Conservation (phyloP, 345 rosid genomes). For the Pistacia atlantica region DNA sequence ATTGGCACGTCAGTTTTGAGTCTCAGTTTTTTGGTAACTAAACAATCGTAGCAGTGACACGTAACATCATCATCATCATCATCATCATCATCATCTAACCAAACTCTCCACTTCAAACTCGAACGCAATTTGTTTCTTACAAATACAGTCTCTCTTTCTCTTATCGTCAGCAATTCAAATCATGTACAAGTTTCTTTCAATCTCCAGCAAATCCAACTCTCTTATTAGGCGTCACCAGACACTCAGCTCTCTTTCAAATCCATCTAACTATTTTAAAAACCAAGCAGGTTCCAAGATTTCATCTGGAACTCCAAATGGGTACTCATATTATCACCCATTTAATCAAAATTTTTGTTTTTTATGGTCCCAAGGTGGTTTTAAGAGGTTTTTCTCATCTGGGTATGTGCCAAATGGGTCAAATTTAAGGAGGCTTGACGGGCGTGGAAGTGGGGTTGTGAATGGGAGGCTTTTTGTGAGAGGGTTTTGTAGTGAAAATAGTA, state of each 20-base stretch:
- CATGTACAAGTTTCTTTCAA: slow-evolving; percentile 49
- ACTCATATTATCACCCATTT: slow-evolving; percentile 13
- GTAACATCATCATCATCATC: background rate
- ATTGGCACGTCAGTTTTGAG: background rate
- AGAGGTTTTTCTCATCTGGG: slow-evolving; percentile 36
- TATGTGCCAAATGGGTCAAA: slow-evolving; percentile 16
- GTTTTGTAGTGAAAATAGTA: slow-evolving; percentile 45
- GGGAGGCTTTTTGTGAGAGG: slow-evolving; percentile 27
- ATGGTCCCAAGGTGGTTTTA: slow-evolving; percentile 18
- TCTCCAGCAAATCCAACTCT: slow-evolving; percentile 26
- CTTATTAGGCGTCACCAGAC: slow-evolving; percentile 16
- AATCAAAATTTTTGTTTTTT: slow-evolving; percentile 27
- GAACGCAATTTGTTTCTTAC: background rate
- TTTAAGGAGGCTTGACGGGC: slow-evolving; percentile 16
- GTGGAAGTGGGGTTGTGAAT: slow-evolving; percentile 3
- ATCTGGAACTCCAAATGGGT: slow-evolving; percentile 24
- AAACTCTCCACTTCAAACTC: background rate
- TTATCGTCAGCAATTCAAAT: background rate
- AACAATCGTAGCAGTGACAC: background rate
- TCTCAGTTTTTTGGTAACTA: background rate
- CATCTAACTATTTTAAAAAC: slow-evolving; percentile 22
- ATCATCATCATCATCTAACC: background rate
- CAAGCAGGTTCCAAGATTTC: slow-evolving; percentile 10
- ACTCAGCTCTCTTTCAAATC: slow-evolving; percentile 13
- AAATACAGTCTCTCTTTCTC: background rate